Evolutionary conservation across 345 rosid species (phyloP).

Genomic region (Streptanthus diversifolius): DNA sequence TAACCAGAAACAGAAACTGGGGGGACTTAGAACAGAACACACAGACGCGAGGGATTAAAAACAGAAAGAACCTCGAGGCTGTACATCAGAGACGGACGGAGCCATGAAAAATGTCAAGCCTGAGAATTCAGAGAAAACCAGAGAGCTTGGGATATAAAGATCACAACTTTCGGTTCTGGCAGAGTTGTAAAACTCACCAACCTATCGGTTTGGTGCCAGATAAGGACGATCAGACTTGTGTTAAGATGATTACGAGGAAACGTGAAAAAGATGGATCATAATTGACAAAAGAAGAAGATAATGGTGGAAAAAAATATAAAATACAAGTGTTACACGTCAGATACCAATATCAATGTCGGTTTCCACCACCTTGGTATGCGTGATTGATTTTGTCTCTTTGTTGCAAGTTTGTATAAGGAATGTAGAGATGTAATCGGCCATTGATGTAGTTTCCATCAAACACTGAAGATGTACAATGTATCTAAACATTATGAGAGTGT

Average conservation of each 20-base stretch:
- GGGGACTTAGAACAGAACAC: background rate
- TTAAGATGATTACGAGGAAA: constrained; percentile 24
- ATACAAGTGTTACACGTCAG: constrained; percentile 16
- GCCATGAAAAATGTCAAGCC: constrained; percentile 41
- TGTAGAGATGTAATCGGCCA: background rate
- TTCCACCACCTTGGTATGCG: background rate
- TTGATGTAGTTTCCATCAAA: background rate
- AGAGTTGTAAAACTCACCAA: background rate
- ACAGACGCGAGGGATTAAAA: background rate
- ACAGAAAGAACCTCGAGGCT: constrained; percentile 48
- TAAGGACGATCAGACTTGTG: constrained; percentile 13
- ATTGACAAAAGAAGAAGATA: background rate
- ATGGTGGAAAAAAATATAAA: background rate
- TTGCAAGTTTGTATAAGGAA: background rate
- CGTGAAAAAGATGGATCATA: background rate
- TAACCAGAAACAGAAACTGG: constrained; percentile 8
- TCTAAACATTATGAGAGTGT: background rate
- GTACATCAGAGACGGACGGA: constrained; percentile 32
- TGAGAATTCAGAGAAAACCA: background rate
- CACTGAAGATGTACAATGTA: background rate
- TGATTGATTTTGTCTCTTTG: background rate
- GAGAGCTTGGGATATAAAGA: constrained; percentile 6
- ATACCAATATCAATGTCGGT: constrained; percentile 6
- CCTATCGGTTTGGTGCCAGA: constrained; percentile 9
- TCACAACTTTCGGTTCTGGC: constrained; percentile 14